Evolutionary conservation across 441 rosid genomes (phyloP), one percentile per base, ranked within the genome.

Genomic region (Breynia disticha): DNA sequence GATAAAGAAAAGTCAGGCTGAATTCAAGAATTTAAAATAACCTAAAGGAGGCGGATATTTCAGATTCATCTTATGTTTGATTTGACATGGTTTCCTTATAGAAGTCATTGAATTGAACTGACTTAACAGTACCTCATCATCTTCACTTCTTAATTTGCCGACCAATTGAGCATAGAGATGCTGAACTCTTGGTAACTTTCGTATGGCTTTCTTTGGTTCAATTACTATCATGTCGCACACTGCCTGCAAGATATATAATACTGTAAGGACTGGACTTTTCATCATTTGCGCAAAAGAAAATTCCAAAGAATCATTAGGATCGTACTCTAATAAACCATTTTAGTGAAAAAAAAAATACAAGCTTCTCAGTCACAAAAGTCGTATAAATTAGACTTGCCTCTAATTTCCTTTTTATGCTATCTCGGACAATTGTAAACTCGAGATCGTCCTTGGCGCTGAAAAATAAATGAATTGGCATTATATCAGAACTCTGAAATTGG

Each of bases 401-500:
- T 59, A 90, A 42, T 54, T 86, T 87, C 69, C 67, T 76, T 75
- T 80, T 76, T 61, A 90, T 80, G 77, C 81, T 80, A 63, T 90
- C 98, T 55, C 95, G 73, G n/a, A 90, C 98, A 54, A 87, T 85
- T 24, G 86, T 73, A 71, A 90, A 85, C 69, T 90, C 98, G 45
- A 80, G 94, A 58, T 87, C 77, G 61, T 91, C 98, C 77, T 91
- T 91, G 0, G 83, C 76, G 70, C 98, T 90, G 84, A 59, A 67
- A 39, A 55, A 50, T 47, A 56, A 35, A 50, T 15, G 3, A 28
- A 28, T n/a, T 28, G 67, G 21, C 14, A 47, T 45, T 7, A 46
- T 17, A 47, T 32, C 18, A 39, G 18, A 44, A 42, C 16, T 46
- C 28, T 22, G 20, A 48, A 44, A 18, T 21, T 42, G 15, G 28